Evolutionary conservation across 2,329 filamentous ascomycete genomes (phyloP).

Genomic region (Penicillium capsulatum): DNA sequence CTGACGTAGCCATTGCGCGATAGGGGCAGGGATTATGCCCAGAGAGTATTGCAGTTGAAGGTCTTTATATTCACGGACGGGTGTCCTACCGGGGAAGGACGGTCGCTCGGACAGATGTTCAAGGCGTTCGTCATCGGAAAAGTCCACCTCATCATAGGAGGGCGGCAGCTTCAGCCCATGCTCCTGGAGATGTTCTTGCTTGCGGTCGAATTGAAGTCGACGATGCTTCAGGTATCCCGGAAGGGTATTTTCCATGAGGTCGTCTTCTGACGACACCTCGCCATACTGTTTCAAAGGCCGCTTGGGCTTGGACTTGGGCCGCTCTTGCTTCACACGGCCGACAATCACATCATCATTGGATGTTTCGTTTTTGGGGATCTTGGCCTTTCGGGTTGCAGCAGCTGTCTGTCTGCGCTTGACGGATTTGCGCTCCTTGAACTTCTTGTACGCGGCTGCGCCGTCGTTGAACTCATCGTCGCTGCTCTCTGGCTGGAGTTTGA

Average conservation of each 20-base stretch:
- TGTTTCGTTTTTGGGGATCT: constrained; percentile 41
- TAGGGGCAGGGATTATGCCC: constrained; percentile 78
- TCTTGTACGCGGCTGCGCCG: constrained; percentile 51
- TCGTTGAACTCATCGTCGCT: constrained; percentile 37
- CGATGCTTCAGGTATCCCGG: constrained; percentile 70
- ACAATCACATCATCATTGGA: constrained; percentile 33
- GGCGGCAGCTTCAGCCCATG: constrained; percentile 73
- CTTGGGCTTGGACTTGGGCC: constrained; percentile 18
- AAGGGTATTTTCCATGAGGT: constrained; percentile 55
- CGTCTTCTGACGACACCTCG: constrained; percentile 50
- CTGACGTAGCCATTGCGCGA: constrained; percentile 85
- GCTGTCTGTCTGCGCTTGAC: constrained; percentile 51
- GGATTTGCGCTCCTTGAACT: constrained; percentile 59
- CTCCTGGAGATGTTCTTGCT: constrained; percentile 57
- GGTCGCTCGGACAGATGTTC: constrained; percentile 66
- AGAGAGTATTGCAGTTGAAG: constrained; percentile 70
- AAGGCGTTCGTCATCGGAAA: constrained; percentile 65
- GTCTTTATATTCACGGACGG: constrained; percentile 67
- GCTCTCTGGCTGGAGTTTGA: constrained; percentile 24
- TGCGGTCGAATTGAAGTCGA: constrained; percentile 64
- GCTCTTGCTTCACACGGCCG: constrained; percentile 32
- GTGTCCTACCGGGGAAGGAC: constrained; percentile 58
- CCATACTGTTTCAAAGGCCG: constrained; percentile 41
- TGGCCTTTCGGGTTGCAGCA: constrained; percentile 47
- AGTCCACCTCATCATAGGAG: constrained; percentile 67